Percentiles rank a stretch among this genome's conserved stretches.
Conservation (phyloP, 1,284 basidiomycete species). For the Rhodotorula sp. region DNA sequence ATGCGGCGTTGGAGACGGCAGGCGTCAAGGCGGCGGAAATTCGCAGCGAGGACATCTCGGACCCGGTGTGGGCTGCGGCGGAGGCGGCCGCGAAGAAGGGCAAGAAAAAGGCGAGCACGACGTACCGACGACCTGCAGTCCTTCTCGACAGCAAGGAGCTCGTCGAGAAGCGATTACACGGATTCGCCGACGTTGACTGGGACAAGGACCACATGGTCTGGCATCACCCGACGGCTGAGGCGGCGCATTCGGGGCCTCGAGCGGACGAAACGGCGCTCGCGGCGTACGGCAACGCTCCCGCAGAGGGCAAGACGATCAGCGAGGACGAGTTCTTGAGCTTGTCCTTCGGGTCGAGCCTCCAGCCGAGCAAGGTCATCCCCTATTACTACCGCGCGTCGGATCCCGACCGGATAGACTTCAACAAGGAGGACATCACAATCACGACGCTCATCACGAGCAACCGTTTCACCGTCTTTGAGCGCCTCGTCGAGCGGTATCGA, state of each 20-base stretch:
- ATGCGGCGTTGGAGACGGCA: constrained; percentile 39
- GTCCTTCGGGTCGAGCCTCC: constrained; percentile 42
- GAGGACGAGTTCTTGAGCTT: constrained; percentile 45
- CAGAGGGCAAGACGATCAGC: constrained; percentile 18
- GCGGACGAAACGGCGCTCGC: not conserved
- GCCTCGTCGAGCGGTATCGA: constrained; percentile 68
- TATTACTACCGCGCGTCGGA: constrained; percentile 67
- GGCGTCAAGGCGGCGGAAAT: constrained; percentile 39
- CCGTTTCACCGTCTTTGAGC: constrained; percentile 67
- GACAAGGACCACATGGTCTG: constrained; percentile 42
- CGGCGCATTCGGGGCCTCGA: constrained; percentile 27
- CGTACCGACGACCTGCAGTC: constrained; percentile 25
- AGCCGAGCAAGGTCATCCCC: constrained; percentile 69
- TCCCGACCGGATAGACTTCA: constrained; percentile 51
- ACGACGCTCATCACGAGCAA: constrained; percentile 78
- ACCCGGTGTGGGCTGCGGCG: constrained; percentile 39
- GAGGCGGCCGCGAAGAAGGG: constrained; percentile 29
- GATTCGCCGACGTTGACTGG: constrained; percentile 43
- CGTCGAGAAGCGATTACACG: constrained; percentile 28
- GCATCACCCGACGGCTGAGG: constrained; percentile 26
- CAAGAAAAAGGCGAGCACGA: constrained; percentile 28
- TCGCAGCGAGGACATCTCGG: constrained; percentile 33
- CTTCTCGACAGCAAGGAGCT: constrained; percentile 30
- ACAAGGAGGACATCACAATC: constrained; percentile 68
- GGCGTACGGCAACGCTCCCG: constrained; percentile 4